These are phyloP conservation scores for Pyrenopolyporus hunteri DNA, from an alignment of 495 filamentous ascomycete genomes.

Conservation along the genomic window DNA sequence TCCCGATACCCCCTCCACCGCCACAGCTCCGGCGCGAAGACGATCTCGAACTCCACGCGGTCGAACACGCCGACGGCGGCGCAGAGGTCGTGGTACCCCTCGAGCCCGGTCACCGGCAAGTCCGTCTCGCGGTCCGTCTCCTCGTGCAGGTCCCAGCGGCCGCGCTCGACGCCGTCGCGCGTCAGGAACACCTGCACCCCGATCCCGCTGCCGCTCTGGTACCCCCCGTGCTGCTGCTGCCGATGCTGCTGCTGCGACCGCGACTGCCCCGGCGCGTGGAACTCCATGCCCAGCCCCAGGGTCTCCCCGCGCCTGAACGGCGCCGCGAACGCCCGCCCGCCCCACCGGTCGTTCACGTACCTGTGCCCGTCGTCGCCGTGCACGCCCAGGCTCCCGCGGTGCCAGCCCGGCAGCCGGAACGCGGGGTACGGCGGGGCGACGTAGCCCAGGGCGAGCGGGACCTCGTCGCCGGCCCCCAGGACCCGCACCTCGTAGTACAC, in stretches of 20 bases:
- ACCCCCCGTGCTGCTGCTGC: no score
- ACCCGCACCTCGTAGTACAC: constrained; percentile 84
- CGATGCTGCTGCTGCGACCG: no score
- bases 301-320: constrained; percentile 56
- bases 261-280: constrained; percentile 48
- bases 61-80: constrained; percentile 80
- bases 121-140: constrained; percentile 72
- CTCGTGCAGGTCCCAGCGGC: constrained; percentile 85
- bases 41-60: constrained; percentile 71
- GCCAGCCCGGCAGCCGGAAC: constrained; percentile 91
- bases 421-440: constrained; percentile 81
- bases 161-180: constrained; percentile 66
- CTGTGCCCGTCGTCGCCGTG: constrained; percentile 90
- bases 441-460: constrained; percentile 78
- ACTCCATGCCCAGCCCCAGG: constrained; percentile 69
- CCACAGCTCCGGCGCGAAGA: constrained; percentile 63
- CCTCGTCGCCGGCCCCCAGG: constrained; percentile 51
- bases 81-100: constrained; percentile 81
- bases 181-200: constrained; percentile 79
- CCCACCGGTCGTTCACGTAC: constrained; percentile 86
- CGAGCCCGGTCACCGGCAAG: constrained; percentile 71
- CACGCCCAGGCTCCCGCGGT: constrained; percentile 81
- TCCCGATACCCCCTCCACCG: constrained; percentile 38
- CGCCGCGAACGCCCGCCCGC: constrained; percentile 73
- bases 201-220: constrained; percentile 42